Conservation (phyloP, 345 rosid species). For the Bretschneidera sinensis region DNA sequence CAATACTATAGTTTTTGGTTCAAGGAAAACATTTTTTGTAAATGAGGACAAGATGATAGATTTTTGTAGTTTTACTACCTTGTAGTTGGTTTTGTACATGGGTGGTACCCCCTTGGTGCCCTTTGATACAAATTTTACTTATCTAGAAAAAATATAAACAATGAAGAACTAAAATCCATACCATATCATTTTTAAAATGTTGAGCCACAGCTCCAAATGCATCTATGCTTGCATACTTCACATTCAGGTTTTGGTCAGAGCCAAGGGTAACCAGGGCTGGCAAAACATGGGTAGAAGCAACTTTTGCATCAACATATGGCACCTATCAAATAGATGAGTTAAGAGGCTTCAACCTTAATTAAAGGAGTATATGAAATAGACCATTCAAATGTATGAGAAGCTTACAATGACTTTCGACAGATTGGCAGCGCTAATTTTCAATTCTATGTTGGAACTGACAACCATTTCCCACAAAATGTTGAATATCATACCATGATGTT, state of each 20-base stretch:
- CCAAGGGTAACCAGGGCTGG: constrained; percentile 97
- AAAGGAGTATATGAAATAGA: constrained; percentile 10
- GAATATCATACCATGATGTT: constrained; percentile 78
- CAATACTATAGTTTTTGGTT: no score
- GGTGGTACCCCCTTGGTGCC: background rate
- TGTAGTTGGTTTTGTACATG: background rate
- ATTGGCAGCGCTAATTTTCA: constrained; percentile 77
- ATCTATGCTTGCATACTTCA: constrained; percentile 92
- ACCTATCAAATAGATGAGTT: constrained; percentile 43
- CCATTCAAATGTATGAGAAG: constrained; percentile 19
- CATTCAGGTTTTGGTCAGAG: constrained; percentile 84
- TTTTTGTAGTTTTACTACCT: no score
- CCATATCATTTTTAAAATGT: constrained; percentile 89
- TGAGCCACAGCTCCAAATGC: constrained; percentile 97
- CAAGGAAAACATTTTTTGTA: no score
- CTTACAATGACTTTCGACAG: constrained; percentile 82
- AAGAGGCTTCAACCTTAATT: background rate
- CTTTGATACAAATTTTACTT: background rate
- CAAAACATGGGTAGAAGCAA: constrained; percentile 72
- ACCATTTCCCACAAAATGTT: constrained; percentile 96
- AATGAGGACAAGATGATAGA: no score
- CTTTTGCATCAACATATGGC: constrained; percentile 74
- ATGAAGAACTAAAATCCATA: constrained; percentile 18
- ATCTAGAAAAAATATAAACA: background rate
- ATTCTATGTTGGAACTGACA: constrained; percentile 66